These are phyloP conservation scores for Darksidea phi DNA, from an alignment of 495 filamentous ascomycete species.

Conservation along the genomic window DNA sequence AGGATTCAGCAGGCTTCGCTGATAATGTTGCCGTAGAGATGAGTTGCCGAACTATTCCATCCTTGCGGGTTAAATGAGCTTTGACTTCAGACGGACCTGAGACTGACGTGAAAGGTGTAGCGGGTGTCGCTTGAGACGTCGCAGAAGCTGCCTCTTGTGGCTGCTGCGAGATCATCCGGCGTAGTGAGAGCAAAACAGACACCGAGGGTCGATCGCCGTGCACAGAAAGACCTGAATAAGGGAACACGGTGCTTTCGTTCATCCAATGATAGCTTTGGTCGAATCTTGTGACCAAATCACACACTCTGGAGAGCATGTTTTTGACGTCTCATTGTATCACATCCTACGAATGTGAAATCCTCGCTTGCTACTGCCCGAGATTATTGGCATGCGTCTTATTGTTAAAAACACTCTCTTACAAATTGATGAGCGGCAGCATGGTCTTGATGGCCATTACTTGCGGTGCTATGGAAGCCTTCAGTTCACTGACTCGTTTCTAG, in stretches of 20 bases:
- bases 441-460: not conserved
- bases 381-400: not conserved
- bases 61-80: too few relatives aligned
- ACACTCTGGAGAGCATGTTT: not conserved
- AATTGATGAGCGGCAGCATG: not conserved
- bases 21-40: too few relatives aligned
- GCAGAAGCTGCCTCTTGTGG: too few relatives aligned
- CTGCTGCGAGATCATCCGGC: too few relatives aligned
- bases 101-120: too few relatives aligned
- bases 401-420: not conserved
- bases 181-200: too few relatives aligned
- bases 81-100: too few relatives aligned
- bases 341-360: not conserved
- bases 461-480: not conserved
- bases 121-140: too few relatives aligned
- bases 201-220: too few relatives aligned
- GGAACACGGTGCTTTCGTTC: not conserved
- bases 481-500: not conserved
- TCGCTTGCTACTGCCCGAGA: not conserved
- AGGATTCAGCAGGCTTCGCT: too few relatives aligned
- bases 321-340: not conserved
- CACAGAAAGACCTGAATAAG: not conserved
- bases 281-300: not conserved
- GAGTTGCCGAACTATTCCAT: too few relatives aligned
- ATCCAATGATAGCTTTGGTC: not conserved